Percentiles rank a stretch among this genome's conserved stretches.
phyloP scores from a whole-genome alignment of 257 asterid species.

The Ilex asprella region DNA sequence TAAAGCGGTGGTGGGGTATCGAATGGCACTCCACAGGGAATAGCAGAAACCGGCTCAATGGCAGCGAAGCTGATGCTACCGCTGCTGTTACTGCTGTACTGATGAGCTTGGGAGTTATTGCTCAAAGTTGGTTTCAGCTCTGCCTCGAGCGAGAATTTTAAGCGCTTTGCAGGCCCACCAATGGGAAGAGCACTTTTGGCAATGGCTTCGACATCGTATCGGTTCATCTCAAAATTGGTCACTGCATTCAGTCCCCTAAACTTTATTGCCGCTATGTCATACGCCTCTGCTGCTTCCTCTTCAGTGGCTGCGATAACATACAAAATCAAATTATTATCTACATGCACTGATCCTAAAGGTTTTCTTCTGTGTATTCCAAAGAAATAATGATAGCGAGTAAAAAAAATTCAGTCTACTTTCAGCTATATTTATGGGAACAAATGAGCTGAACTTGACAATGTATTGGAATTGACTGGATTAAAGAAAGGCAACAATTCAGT shows the following conservation, averaged over 20 bases:
- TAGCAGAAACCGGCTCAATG: slow-evolving; percentile 37
- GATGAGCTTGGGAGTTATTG: slow-evolving; percentile 19
- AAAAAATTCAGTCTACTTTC: no score
- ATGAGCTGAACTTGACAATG: no score
- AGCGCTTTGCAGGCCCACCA: slow-evolving; percentile 76
- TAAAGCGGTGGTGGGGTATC: slow-evolving; percentile 35
- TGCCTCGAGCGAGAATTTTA: slow-evolving; percentile 54
- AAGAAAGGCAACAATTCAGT: no score
- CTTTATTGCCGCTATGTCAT: slow-evolving; percentile 94
- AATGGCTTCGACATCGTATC: slow-evolving; percentile 80
- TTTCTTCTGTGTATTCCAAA: not conserved
- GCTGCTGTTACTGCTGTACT: slow-evolving; percentile 30
- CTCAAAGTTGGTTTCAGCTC: slow-evolving; percentile 34
- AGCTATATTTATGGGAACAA: no score
- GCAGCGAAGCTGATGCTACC: slow-evolving; percentile 46
- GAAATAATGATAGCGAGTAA: not conserved
- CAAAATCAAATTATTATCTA: not conserved
- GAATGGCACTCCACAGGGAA: slow-evolving; percentile 60
- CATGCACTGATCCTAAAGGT: no score
- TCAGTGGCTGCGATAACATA: slow-evolving; percentile 56
- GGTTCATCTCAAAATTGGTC: slow-evolving; percentile 87
- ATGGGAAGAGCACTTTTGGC: slow-evolving; percentile 78
- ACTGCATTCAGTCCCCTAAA: slow-evolving; percentile 82
- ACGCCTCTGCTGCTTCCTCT: slow-evolving; percentile 99
- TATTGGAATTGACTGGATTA: no score